Percentiles rank a stretch among this genome's conserved stretches.
Evolutionary conservation across 2,329 filamentous ascomycete species (phyloP).

Genomic region (Fusarium sp.): DNA sequence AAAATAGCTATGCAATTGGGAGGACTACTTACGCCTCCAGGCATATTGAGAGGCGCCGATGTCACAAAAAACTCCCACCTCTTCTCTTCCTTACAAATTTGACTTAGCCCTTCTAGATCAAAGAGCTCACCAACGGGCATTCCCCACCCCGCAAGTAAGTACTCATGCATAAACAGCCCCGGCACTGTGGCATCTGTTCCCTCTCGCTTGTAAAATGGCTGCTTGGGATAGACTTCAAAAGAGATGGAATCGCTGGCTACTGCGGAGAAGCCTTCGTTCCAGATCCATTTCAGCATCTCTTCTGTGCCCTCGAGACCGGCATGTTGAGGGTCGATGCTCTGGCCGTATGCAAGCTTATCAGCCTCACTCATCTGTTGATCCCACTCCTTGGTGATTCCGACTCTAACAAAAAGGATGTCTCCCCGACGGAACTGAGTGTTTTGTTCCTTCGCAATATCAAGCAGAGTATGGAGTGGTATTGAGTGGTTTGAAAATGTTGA

Average conservation of each 20-base stretch:
- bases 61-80: constrained; percentile 11
- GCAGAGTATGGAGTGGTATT: not conserved
- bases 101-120: not conserved
- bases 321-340: constrained; percentile 4
- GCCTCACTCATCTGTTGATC: not conserved
- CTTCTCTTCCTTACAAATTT: not conserved
- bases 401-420: not conserved
- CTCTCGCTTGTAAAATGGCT: not conserved
- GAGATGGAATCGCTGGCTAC: constrained; percentile 2
- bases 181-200: not conserved
- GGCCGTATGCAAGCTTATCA: not conserved
- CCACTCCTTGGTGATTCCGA: not conserved
- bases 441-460: not conserved
- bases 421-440: not conserved
- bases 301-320: constrained; percentile 3
- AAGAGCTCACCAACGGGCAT: constrained; percentile 1
- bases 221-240: not conserved
- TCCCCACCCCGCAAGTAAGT: constrained; percentile 1
- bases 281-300: constrained; percentile 10
- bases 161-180: constrained; percentile 7
- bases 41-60: constrained; percentile 4
- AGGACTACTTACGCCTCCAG: constrained; percentile 6
- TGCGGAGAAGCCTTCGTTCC: constrained; percentile 5
- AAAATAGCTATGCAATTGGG: constrained; percentile 14
- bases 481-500: constrained; percentile 3